Base-by-base conservation (phyloP, 1,139 yeast species). In the Tardiomyces digboiensis region DNA sequence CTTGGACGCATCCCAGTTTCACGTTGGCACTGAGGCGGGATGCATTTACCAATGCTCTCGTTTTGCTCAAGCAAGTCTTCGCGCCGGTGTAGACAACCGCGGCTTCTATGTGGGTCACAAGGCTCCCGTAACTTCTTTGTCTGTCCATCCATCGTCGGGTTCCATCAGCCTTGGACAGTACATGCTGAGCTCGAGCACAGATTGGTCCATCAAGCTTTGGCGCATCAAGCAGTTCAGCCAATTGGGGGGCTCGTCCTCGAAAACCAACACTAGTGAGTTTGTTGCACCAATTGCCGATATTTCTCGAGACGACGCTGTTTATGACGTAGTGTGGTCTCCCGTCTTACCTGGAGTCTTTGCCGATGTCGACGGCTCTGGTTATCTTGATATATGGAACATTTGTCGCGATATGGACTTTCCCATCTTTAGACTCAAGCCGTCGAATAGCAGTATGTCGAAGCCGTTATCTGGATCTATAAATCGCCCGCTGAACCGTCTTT, bases 351-450 rank as follows among this genome's bases (percentile, higher is more conserved):
- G 65, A 8, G 73, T 78, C 42, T 75, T 79, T 53, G 74, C 75
- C 1, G 61, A 73, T 1, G 70, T 73, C 20, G 79, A 78, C 4
- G 67, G 74, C 2, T 60, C 67, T 1, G 68, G 78, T 0, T 53
- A 62, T 13, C 53, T 79, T n/a, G 76, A 76, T 46, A 60, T 76
- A 19, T 80, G 83, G 83, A 78, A 80, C 54, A 58, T 80, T 36
- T 55, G 59, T 7, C 55, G 51, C 13, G 68, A 64, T 46, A 43
- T 67, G 2, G 71, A 72, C 45, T 59, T 61, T 10, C 76, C 81
- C 2, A 46, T 72, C 1, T 51, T 61, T 8, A 52, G 64, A 2
- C 51, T 53, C 13, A 47, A 50, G 43, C 63, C 61, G 0, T 40
- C 43, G 22, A 29, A 8, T 19, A 12, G 21, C 23, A 19, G n/a